Percentiles rank a stretch among this genome's conserved stretches.
phyloP scores from a whole-genome alignment of 495 filamentous ascomycete genomes.

The Parmelia sp. region DNA sequence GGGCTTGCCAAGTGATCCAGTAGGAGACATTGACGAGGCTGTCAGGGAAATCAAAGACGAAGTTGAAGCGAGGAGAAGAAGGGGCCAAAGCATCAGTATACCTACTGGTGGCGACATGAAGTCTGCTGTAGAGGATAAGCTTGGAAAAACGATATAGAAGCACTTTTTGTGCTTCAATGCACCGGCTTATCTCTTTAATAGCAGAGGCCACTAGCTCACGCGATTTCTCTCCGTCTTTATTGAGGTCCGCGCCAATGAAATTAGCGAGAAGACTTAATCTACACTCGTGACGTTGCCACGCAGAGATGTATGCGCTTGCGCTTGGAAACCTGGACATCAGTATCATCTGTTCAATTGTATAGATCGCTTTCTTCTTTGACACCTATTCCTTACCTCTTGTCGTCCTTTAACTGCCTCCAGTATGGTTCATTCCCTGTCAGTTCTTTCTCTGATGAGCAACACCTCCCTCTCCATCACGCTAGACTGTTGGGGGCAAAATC shows the following conservation, averaged over 20 bases:
- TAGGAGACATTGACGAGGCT: constrained; percentile 70
- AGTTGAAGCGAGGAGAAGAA: constrained; percentile 54
- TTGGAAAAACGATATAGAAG: constrained; percentile 34
- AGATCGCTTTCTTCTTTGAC: background rate
- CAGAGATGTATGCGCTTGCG: background rate
- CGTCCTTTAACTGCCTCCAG: background rate
- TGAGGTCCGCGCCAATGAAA: background rate
- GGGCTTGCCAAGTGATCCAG: constrained; percentile 72
- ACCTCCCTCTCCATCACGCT: constrained; percentile 1
- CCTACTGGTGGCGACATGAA: constrained; percentile 44
- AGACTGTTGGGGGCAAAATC: background rate
- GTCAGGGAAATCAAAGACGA: constrained; percentile 67
- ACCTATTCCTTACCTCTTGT: background rate
- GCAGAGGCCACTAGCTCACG: background rate
- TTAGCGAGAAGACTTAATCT: background rate
- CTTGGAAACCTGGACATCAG: background rate
- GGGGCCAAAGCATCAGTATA: constrained; percentile 45
- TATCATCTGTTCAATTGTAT: background rate
- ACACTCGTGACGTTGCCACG: background rate
- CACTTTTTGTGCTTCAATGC: background rate
- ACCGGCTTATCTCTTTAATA: background rate
- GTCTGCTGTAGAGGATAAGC: constrained; percentile 41
- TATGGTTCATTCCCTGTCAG: constrained; percentile 2
- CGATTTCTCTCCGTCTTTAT: background rate
- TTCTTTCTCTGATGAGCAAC: background rate